phyloP scores from a whole-genome alignment of 306 rosid species.

The Ochetophila trinervis region DNA sequence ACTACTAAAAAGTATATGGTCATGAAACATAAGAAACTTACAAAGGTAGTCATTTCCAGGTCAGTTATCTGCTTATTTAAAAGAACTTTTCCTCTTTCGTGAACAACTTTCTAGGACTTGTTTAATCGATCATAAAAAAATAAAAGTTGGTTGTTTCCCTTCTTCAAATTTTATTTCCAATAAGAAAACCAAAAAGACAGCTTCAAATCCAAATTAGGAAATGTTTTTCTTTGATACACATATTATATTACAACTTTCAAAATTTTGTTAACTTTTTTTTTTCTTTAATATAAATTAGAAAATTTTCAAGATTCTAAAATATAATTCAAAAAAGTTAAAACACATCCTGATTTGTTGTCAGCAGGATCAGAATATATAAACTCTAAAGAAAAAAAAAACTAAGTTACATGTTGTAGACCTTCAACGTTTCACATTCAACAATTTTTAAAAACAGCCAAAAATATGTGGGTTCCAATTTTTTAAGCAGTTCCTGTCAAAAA shows the following conservation, averaged over 20 bases:
- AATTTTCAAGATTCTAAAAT: background rate
- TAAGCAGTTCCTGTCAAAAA: too few relatives aligned
- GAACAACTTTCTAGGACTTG: slow-evolving; percentile 66
- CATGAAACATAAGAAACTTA: slow-evolving; percentile 35
- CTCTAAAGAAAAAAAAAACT: too few relatives aligned
- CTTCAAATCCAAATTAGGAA: too few relatives aligned
- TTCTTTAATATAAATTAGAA: background rate
- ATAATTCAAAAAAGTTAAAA: background rate
- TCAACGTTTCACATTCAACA: too few relatives aligned
- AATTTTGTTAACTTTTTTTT: background rate
- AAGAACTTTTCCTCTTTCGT: slow-evolving; percentile 68
- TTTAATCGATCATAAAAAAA: slow-evolving; percentile 25
- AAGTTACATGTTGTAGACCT: too few relatives aligned
- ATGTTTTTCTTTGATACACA: too few relatives aligned
- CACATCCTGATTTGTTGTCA: slow-evolving; percentile 52
- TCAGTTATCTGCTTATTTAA: slow-evolving; percentile 56
- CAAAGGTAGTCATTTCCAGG: slow-evolving; percentile 70
- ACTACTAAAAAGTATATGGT: background rate
- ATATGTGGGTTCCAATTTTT: too few relatives aligned
- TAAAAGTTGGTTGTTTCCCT: background rate
- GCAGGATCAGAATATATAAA: slow-evolving; percentile 48
- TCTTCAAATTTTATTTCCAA: slow-evolving; percentile 8
- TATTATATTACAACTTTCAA: background rate
- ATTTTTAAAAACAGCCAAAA: too few relatives aligned
- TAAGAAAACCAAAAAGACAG: background rate